Evolutionary conservation across 805 yeast genomes (phyloP).

Genomic region (Kurtzmaniella fragi): DNA sequence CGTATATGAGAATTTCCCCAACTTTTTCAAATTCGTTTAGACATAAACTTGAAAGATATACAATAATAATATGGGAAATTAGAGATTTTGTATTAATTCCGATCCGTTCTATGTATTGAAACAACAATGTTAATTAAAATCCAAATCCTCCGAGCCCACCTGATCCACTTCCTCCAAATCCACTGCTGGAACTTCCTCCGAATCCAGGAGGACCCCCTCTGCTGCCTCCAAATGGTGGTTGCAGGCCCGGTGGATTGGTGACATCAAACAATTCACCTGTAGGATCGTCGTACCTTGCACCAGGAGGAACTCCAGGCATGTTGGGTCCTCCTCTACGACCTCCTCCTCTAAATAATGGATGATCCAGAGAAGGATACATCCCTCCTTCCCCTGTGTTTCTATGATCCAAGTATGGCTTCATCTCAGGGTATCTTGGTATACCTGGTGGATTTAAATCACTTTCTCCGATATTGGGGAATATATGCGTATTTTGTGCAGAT

Average conservation of each 20-base stretch:
- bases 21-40: no score
- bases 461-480: slow-evolving; percentile 39
- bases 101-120: no score
- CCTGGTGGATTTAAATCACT: slow-evolving; percentile 48
- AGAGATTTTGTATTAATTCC: no score
- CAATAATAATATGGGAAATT: no score
- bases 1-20: no score
- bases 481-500: slow-evolving; percentile 2
- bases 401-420: slow-evolving; percentile 43
- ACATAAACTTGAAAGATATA: no score
- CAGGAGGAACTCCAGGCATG: slow-evolving; percentile 34
- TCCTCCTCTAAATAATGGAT: slow-evolving; percentile 42
- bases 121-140: background rate
- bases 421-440: slow-evolving; percentile 34
- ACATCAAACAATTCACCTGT: slow-evolving; percentile 39
- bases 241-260: background rate
- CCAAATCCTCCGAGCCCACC: slow-evolving; percentile 5
- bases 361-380: slow-evolving; percentile 48
- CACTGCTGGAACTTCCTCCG: slow-evolving; percentile 2
- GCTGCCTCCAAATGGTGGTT: slow-evolving; percentile 11
- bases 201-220: slow-evolving; percentile 4
- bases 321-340: slow-evolving; percentile 11
- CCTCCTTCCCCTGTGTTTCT: slow-evolving; percentile 37
- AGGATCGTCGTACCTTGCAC: slow-evolving; percentile 53
- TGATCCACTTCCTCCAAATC: slow-evolving; percentile 9